Conservation (phyloP, 2,329 filamentous ascomycete species). For the Dichotomopilus funicola region DNA sequence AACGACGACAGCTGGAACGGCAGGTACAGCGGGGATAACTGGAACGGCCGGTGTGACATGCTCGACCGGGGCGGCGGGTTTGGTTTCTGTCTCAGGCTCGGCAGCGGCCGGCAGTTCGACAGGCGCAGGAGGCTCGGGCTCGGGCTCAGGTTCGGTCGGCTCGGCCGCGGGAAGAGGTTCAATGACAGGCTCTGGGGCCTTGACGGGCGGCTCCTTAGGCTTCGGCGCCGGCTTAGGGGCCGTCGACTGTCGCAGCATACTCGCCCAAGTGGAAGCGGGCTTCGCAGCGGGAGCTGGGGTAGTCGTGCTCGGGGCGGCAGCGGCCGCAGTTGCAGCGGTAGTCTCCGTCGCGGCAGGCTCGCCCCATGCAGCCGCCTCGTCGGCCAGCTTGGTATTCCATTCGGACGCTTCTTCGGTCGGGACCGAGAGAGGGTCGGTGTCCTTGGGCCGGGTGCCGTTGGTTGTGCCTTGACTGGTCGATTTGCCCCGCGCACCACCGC, state of each 20-base stretch:
- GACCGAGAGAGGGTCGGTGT: slow-evolving; percentile 51
- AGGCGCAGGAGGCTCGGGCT: slow-evolving; percentile 35
- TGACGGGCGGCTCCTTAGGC: slow-evolving; percentile 43
- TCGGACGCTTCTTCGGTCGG: slow-evolving; percentile 64
- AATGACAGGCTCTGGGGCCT: slow-evolving; percentile 38
- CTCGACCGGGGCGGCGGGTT: slow-evolving; percentile 18
- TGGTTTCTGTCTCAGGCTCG: slow-evolving; percentile 29
- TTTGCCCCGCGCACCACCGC: slow-evolving; percentile 57
- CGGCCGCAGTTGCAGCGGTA: slow-evolving; percentile 27
- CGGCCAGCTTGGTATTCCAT: slow-evolving; percentile 46
- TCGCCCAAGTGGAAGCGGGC: slow-evolving; percentile 59
- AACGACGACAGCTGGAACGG: slow-evolving; percentile 46
- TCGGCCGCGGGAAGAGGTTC: slow-evolving; percentile 40
- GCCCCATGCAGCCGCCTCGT: slow-evolving; percentile 40
- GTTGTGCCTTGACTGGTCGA: slow-evolving; percentile 47
- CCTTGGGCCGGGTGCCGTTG: slow-evolving; percentile 56
- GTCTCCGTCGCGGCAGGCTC: slow-evolving; percentile 31
- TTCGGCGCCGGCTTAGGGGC: slow-evolving; percentile 52
- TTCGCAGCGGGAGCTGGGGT: slow-evolving; percentile 29
- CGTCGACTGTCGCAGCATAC: slow-evolving; percentile 60
- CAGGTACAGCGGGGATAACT: slow-evolving; percentile 21
- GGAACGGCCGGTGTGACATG: slow-evolving; percentile 9
- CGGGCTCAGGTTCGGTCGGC: slow-evolving; percentile 34
- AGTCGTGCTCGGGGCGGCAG: slow-evolving; percentile 26
- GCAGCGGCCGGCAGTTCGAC: slow-evolving; percentile 28